Evolutionary conservation across 208 protist genomes (phyloP), one percentile per base, ranked within the genome.

Genomic region (Trypanosoma avium): DNA sequence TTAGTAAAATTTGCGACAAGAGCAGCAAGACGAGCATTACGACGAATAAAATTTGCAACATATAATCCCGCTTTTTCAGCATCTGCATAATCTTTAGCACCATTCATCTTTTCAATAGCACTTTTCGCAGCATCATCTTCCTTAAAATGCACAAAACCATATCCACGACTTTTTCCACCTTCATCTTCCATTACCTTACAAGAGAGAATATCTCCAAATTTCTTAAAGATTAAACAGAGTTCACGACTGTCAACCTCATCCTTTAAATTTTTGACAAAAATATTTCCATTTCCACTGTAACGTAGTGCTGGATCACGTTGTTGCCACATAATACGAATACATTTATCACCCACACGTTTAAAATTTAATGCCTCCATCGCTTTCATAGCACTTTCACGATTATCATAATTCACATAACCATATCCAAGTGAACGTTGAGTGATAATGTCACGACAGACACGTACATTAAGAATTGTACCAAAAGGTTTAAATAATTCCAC

Each of bases 81-180:
- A 61, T 95, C 93, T 29, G 88, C 94, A 74, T 94, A 81, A 36
- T 99, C 79, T 42, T 90, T 61, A 69, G 92, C 97, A 63, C 97
- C 97, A 87, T 99, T 99, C 84, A 99, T 97, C 73, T 98, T 96
- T 27, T 82, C 83, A 65, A 99, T 99, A 36, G 98, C 98, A 7
- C 83, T 68, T 54, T 96, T 89, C 27, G 98, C 98, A 9, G 89
- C 80, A 50, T 97, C 81, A 77, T 98, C 86, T 7, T 86, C 94
- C 81, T 99, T 99, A 82, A 98, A 99, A 82, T 99, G 98, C 8
- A 99, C 98, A 69, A 99, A 99, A 55, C 98, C 98, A 76, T 99
- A 99, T 46, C 98, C 97, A 49, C 89, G 88, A 68, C 92, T 98
- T 58, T 94, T 95, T 19, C 97, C 97, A 46, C 84, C 71, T 65